Percentiles rank a stretch among this genome's conserved stretches.
phyloP scores from a whole-genome alignment of 441 rosid genomes.

The Bocquillonia castaneifolia region DNA sequence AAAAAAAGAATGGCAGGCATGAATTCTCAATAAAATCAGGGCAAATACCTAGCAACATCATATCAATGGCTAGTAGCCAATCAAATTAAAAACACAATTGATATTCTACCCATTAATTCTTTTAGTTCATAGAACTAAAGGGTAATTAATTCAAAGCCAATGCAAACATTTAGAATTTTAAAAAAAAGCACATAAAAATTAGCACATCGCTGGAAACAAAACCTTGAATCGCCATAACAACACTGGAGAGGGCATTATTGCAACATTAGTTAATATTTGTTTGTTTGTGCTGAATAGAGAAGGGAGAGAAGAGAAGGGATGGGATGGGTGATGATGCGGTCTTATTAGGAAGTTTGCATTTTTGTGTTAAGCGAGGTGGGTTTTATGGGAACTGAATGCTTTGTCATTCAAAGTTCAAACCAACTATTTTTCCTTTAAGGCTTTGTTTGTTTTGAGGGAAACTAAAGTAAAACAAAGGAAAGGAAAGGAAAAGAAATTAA shows the following conservation, averaged over 20 bases:
- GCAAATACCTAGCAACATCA: background rate
- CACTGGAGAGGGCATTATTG: conserved; percentile 63
- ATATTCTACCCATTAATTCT: background rate
- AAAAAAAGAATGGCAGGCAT: background rate
- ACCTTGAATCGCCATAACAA: conserved; percentile 87
- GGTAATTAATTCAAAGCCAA: background rate
- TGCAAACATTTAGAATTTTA: background rate
- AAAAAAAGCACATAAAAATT: too few relatives aligned
- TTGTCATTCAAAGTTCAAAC: too few relatives aligned
- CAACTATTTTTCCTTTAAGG: too few relatives aligned
- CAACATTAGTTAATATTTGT: conserved; percentile 45
- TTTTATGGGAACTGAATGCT: too few relatives aligned
- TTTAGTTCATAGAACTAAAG: background rate
- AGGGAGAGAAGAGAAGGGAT: too few relatives aligned
- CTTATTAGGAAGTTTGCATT: too few relatives aligned
- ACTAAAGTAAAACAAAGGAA: too few relatives aligned
- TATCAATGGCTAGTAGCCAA: background rate
- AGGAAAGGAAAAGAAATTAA: too few relatives aligned
- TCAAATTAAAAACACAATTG: background rate
- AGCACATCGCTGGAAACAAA: conserved; percentile 6
- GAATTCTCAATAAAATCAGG: background rate
- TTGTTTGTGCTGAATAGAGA: too few relatives aligned
- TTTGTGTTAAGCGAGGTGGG: too few relatives aligned
- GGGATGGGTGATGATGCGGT: too few relatives aligned
- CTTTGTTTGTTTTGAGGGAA: too few relatives aligned